These are phyloP conservation scores for Boechera retrofracta DNA, from an alignment of 345 rosid species.

Conservation along the genomic window DNA sequence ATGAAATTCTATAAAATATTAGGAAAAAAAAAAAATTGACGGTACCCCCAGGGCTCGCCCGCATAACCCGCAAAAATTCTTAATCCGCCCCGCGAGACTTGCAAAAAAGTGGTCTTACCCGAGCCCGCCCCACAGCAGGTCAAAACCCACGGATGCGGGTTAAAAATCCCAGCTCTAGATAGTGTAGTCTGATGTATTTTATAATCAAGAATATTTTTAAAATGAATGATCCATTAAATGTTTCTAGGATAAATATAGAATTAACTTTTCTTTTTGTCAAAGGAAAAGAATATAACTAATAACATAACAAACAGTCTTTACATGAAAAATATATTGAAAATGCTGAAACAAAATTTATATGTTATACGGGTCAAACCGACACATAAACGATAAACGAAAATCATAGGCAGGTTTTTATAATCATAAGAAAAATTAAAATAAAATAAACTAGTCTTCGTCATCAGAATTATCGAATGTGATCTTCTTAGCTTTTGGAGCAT, in stretches of 20 bases:
- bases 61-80: too few relatives aligned
- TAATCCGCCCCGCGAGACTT: too few relatives aligned
- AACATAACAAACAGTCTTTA: not conserved
- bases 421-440: not conserved
- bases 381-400: constrained; percentile 11
- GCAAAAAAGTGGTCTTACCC: too few relatives aligned
- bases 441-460: constrained; percentile 59
- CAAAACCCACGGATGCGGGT: too few relatives aligned
- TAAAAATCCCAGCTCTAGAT: too few relatives aligned
- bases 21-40: too few relatives aligned
- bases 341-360: constrained; percentile 19
- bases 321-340: not conserved
- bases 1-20: too few relatives aligned
- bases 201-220: not conserved
- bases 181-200: too few relatives aligned
- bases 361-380: constrained; percentile 27
- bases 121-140: too few relatives aligned
- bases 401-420: not conserved
- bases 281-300: not conserved
- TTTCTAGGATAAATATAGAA: not conserved
- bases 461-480: constrained; percentile 76
- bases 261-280: not conserved
- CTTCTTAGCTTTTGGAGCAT: constrained; percentile 89
- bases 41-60: too few relatives aligned
- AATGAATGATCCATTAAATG: not conserved